These are phyloP conservation scores for Arthrobotrys musiformis DNA, from an alignment of 2,329 filamentous ascomycete genomes.

Conservation along the genomic window DNA sequence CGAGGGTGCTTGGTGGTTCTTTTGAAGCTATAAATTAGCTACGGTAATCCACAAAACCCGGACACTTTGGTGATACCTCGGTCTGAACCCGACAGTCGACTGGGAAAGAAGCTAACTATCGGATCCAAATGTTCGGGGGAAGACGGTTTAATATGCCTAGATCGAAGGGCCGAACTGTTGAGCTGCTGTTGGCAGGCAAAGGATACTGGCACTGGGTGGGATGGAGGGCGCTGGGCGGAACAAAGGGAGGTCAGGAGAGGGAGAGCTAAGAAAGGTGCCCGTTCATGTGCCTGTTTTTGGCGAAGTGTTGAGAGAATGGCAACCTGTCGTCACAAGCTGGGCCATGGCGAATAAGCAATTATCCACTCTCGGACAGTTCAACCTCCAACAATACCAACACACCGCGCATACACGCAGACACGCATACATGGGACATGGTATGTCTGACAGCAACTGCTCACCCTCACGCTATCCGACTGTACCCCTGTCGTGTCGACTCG, in stretches of 20 bases:
- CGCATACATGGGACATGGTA: too few species aligned
- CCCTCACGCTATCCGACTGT: too few species aligned
- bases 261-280: conserved; percentile 20
- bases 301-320: conserved; percentile 49
- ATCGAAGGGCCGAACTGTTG: neutral
- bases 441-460: conserved; percentile 17
- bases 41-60: conserved; percentile 12
- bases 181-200: neutral
- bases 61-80: conserved; percentile 32
- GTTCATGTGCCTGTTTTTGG: conserved; percentile 43
- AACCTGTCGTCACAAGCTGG: conserved; percentile 38
- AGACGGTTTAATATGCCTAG: neutral
- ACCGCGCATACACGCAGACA: conserved; percentile 34
- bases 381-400: conserved; percentile 37
- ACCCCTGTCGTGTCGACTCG: neutral
- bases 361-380: neutral
- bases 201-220: neutral
- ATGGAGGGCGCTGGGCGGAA: conserved; percentile 5
- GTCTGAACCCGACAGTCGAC: conserved; percentile 25
- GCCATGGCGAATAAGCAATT: conserved; percentile 35
- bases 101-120: neutral
- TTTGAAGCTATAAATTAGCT: conserved; percentile 28
- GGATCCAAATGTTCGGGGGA: neutral
- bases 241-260: conserved; percentile 44
- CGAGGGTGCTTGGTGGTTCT: neutral